Percentiles rank a stretch among this genome's conserved stretches.
phyloP scores from a whole-genome alignment of 176 grass and related monocot genomes.

The Avena insularis region DNA sequence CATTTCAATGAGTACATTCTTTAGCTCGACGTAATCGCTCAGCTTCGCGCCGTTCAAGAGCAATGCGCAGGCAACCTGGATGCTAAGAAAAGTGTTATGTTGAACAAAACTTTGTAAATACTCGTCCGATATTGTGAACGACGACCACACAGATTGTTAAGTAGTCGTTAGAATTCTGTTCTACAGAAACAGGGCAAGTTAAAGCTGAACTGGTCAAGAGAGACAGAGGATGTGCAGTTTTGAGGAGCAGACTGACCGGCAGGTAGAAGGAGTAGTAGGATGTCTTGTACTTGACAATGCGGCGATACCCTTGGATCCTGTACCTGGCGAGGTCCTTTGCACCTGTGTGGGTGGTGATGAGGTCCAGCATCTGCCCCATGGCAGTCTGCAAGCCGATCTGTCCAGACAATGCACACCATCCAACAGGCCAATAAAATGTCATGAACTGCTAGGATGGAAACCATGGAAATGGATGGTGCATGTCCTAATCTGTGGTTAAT shows the following conservation, averaged over 20 bases:
- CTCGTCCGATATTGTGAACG: neutral
- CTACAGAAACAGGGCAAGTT: neutral
- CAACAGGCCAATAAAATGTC: neutral
- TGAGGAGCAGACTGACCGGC: constrained; percentile 48
- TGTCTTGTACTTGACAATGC: constrained; percentile 78
- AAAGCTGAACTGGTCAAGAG: neutral
- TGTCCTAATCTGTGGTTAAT: neutral
- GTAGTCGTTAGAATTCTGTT: neutral
- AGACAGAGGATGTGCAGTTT: neutral
- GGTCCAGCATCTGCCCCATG: constrained; percentile 76
- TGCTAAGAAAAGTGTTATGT: neutral
- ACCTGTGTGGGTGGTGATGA: constrained; percentile 65
- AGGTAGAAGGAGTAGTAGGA: constrained; percentile 77
- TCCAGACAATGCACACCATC: neutral
- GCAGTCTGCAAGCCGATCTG: constrained; percentile 71
- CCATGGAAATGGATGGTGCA: neutral
- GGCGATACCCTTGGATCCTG: constrained; percentile 64
- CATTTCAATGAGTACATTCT: constrained; percentile 59
- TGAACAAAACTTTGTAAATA: neutral
- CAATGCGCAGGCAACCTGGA: constrained; percentile 54
- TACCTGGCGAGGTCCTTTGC: constrained; percentile 65
- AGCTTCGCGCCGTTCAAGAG: constrained; percentile 46
- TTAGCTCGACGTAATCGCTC: constrained; percentile 41
- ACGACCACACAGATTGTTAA: neutral
- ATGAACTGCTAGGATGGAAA: neutral